phyloP scores from a whole-genome alignment of 75 land plant species.

The Picea glauca region DNA sequence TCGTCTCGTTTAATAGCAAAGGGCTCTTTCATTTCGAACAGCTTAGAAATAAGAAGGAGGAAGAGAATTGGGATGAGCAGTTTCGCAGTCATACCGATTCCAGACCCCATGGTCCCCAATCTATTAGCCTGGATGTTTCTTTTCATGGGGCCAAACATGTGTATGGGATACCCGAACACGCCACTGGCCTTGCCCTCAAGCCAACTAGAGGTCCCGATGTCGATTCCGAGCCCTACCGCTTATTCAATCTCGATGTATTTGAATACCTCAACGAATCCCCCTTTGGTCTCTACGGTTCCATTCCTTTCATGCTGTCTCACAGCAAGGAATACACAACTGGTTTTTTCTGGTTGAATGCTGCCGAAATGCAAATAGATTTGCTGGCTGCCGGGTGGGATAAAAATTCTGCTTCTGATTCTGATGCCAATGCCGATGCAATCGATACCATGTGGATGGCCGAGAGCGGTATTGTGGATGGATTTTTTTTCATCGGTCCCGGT shows the following conservation, averaged over 20 bases:
- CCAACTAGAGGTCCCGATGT: conserved; percentile 85
- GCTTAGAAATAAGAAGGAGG: conserved; percentile 69
- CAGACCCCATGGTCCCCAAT: conserved; percentile 90
- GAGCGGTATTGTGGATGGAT: conserved; percentile 87
- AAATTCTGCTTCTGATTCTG: not conserved
- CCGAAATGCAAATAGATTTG: conserved; percentile 99
- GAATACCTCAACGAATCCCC: conserved; percentile 93
- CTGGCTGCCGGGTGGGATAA: conserved; percentile 75
- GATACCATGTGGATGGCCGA: conserved; percentile 95
- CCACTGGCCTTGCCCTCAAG: conserved; percentile 67
- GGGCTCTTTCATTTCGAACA: conserved; percentile 95
- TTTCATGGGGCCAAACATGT: conserved; percentile 88
- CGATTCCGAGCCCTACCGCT: conserved; percentile 89
- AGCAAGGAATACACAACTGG: conserved; percentile 53
- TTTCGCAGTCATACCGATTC: conserved; percentile 78
- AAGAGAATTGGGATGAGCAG: conserved; percentile 80
- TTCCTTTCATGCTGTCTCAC: conserved; percentile 95
- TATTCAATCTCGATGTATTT: conserved; percentile 94
- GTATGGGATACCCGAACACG: conserved; percentile 96
- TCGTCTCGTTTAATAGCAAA: conserved; percentile 75
- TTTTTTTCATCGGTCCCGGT: conserved; percentile 89
- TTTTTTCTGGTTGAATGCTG: conserved; percentile 95
- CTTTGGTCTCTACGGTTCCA: conserved; percentile 89
- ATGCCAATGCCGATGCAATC: conserved; percentile 24
- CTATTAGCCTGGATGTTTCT: conserved; percentile 88